These are phyloP conservation scores for Diaporthe vaccinii DNA, from an alignment of 2,329 filamentous ascomycete species.

Conservation along the genomic window DNA sequence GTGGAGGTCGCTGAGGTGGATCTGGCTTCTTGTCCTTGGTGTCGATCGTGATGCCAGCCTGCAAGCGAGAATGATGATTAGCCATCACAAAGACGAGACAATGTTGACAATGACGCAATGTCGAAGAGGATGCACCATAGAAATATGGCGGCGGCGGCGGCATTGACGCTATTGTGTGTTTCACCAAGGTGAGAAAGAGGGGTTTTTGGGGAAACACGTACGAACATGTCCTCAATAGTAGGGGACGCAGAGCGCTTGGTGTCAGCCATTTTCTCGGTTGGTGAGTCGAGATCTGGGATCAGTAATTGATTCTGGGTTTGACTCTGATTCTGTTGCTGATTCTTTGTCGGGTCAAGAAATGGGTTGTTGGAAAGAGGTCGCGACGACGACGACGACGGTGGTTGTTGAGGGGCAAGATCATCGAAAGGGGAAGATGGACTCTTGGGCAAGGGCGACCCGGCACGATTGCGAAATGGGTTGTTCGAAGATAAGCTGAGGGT, in stretches of 20 bases:
- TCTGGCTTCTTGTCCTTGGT: slow-evolving; percentile 69
- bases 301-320: slow-evolving; percentile 49
- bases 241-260: slow-evolving; percentile 61
- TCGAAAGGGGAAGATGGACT: slow-evolving; percentile 69
- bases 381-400: slow-evolving; percentile 31
- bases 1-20: slow-evolving; percentile 48
- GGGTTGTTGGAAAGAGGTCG: slow-evolving; percentile 81
- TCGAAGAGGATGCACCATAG: background rate
- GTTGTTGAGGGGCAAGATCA: slow-evolving; percentile 61
- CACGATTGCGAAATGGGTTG: slow-evolving; percentile 84
- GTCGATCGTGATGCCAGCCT: slow-evolving; percentile 78
- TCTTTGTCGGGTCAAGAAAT: slow-evolving; percentile 73
- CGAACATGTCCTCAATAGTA: slow-evolving; percentile 80
- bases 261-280: slow-evolving; percentile 59
- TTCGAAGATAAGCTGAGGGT: slow-evolving; percentile 81
- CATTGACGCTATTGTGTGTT: slow-evolving; percentile 35
- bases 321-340: slow-evolving; percentile 45
- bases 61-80: slow-evolving; percentile 51
- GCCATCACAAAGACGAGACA: background rate
- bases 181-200: slow-evolving; percentile 19
- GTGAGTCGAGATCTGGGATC: slow-evolving; percentile 33
- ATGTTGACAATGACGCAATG: slow-evolving; percentile 10
- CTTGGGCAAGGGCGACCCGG: slow-evolving; percentile 69
- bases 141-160: background rate
- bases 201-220: slow-evolving; percentile 63